Base-by-base conservation (phyloP, 2,329 filamentous ascomycete genomes). In the Sarocladium kiliense region DNA sequence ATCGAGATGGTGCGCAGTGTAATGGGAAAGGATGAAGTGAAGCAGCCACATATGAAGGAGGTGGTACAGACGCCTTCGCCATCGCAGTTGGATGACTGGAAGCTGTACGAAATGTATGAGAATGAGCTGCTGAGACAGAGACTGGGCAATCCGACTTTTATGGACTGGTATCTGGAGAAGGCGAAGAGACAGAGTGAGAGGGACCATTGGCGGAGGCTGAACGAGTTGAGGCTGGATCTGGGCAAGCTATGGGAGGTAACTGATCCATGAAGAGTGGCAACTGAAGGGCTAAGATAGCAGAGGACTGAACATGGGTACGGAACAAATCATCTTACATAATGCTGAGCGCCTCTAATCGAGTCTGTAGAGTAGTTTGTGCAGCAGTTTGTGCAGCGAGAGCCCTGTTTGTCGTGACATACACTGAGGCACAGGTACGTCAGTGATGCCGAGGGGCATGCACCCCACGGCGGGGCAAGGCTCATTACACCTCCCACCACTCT, bases 51-150 rank as follows among this genome's bases (percentile, higher is more conserved):
- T 2, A 66, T 81, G 57, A 64, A 73, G 7, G 67, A 75, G 5
- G 59, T 82, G 9, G 58, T 64, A n/a, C 56, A 60, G n/a, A 69
- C 80, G 12, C 81, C 81, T 0, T 70, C 64, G 11, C 80, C 80
- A 2, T 80, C 79, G 2, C 77, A 84, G 62, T 59, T 80, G 5
- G 81, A 84, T 57, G 80, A 84, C 56, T 84, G 78, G 79, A 57
- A 67, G 2, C 61, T 80, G 9, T 82, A 77, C 63, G 70, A 78
- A 59, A 75, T 73, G 58, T 63, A 73, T 27, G 72, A 79, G 62
- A 72, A 68, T 11, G 73, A 74, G 53, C 69, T 70, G 63, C 68
- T 75, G 54, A 70, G 69, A 55, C 60, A 71, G 50, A 62, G 65
- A 3, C 63, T 70, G 14, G 76, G 77, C 1, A 70, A 74, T 14